Conservation (phyloP, 768 basidiomycete species). For the Pluteus cervinus region DNA sequence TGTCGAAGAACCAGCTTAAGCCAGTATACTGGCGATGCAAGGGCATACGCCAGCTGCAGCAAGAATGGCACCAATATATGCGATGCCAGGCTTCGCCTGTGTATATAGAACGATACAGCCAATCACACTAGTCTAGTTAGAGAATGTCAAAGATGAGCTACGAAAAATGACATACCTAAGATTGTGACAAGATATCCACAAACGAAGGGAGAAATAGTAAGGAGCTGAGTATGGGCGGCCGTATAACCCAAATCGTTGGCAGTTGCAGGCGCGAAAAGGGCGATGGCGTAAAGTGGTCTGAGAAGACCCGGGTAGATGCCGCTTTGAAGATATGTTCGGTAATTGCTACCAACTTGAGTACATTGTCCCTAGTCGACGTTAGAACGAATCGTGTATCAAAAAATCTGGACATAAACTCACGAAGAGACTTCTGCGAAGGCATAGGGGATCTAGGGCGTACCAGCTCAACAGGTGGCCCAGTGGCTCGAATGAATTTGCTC, state of each 20-base stretch:
- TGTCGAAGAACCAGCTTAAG: conserved; percentile 50
- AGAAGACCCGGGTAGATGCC: conserved; percentile 39
- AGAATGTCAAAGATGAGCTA: neutral
- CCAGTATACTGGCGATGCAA: conserved; percentile 37
- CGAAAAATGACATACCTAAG: conserved; percentile 10
- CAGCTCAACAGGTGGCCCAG: neutral
- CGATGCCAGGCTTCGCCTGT: conserved; percentile 24
- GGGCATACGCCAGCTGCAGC: conserved; percentile 50
- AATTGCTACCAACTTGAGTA: too few relatives aligned
- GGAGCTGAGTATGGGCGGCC: conserved; percentile 41
- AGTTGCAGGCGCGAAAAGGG: conserved; percentile 47
- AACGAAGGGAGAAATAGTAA: conserved; percentile 46
- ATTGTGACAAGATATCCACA: conserved; percentile 40
- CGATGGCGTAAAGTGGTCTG: conserved; percentile 35
- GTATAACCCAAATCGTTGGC: conserved; percentile 41
- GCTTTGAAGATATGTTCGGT: conserved; percentile 34
- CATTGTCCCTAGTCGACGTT: too few relatives aligned
- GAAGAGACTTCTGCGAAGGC: conserved; percentile 22
- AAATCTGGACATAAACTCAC: too few relatives aligned
- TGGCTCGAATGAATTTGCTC: conserved; percentile 1
- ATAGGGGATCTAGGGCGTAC: conserved; percentile 24
- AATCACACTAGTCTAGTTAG: conserved; percentile 26
- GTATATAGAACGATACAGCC: conserved; percentile 47
- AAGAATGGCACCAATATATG: conserved; percentile 43
- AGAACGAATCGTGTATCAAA: neutral